Percentiles rank a stretch among this genome's conserved stretches.
These are phyloP conservation scores for Pyropia haitanensis DNA, from an alignment of 23 red algal species.

Conservation along the genomic window DNA sequence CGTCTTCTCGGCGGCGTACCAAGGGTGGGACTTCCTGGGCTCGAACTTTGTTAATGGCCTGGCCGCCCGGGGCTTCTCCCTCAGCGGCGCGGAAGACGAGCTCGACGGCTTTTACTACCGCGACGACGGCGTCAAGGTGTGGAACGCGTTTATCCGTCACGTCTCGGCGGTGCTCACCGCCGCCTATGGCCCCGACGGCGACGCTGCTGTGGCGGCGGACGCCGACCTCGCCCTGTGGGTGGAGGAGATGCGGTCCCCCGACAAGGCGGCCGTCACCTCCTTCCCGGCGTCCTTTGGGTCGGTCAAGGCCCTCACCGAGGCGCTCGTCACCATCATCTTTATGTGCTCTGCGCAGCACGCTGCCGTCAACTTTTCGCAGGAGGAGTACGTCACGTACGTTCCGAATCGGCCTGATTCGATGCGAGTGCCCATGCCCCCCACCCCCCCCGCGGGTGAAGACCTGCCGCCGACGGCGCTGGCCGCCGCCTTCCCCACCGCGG, in stretches of 20 bases:
- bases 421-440: neutral
- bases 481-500: neutral
- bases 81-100: constrained; percentile 12
- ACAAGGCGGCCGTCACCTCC: constrained; percentile 21
- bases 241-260: constrained; percentile 30
- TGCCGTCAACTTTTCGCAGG: constrained; percentile 17
- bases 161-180: constrained; percentile 14
- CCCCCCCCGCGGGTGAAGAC: neutral
- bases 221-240: constrained; percentile 28
- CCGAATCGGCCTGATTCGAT: neutral
- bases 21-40: constrained; percentile 23
- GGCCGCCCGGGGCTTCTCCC: constrained; percentile 28
- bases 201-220: constrained; percentile 22
- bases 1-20: constrained; percentile 20
- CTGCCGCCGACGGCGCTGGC: neutral
- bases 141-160: constrained; percentile 22
- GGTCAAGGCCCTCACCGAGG: constrained; percentile 8
- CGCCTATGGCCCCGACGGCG: constrained; percentile 9
- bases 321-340: constrained; percentile 33
- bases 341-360: constrained; percentile 10
- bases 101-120: constrained; percentile 27
- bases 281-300: constrained; percentile 18
- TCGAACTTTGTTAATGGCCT: constrained; percentile 35
- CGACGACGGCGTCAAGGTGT: constrained; percentile 42
- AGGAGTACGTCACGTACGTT: constrained; percentile 3